Conservation (phyloP, 345 rosid species). For the Citrus trifoliata region DNA sequence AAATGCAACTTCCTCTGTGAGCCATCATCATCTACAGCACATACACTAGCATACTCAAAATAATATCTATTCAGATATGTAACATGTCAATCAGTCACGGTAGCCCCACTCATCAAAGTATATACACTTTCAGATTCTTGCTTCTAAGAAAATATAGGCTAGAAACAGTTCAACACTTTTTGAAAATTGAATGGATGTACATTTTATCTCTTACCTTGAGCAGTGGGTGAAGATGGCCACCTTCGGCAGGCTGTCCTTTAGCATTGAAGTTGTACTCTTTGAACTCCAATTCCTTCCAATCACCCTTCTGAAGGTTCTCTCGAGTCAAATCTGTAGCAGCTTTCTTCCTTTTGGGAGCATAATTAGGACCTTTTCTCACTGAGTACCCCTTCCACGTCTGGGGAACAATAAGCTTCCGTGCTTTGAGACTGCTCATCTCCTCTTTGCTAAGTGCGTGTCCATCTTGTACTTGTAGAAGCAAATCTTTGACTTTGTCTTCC, state of each 20-base stretch:
- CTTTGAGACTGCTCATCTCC: slow-evolving; percentile 55
- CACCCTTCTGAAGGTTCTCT: slow-evolving; percentile 83
- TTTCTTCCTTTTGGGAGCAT: slow-evolving; percentile 75
- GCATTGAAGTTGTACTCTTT: slow-evolving; percentile 91
- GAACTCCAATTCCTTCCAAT: slow-evolving; percentile 82
- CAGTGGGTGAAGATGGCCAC: slow-evolving; percentile 94
- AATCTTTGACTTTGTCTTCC: slow-evolving; percentile 67
- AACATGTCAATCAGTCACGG: not conserved
- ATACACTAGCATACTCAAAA: not conserved
- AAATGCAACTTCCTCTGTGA: not conserved
- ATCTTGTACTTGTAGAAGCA: slow-evolving; percentile 53
- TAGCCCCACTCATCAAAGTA: not conserved
- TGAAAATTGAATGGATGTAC: not conserved
- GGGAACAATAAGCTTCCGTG: slow-evolving; percentile 71
- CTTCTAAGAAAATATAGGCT: not conserved
- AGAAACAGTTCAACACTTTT: slow-evolving; percentile 2
- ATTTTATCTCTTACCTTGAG: slow-evolving; percentile 61
- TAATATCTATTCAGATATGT: not conserved
- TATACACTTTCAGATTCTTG: not conserved
- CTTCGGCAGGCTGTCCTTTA: slow-evolving; percentile 79
- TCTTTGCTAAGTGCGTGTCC: slow-evolving; percentile 64
- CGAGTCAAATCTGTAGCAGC: slow-evolving; percentile 85
- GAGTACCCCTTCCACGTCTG: slow-evolving; percentile 84
- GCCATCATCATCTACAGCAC: not conserved
- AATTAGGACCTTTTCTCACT: slow-evolving; percentile 71